Base-by-base conservation (phyloP, 805 yeast genomes). In the Pachysolen tannophilus region DNA sequence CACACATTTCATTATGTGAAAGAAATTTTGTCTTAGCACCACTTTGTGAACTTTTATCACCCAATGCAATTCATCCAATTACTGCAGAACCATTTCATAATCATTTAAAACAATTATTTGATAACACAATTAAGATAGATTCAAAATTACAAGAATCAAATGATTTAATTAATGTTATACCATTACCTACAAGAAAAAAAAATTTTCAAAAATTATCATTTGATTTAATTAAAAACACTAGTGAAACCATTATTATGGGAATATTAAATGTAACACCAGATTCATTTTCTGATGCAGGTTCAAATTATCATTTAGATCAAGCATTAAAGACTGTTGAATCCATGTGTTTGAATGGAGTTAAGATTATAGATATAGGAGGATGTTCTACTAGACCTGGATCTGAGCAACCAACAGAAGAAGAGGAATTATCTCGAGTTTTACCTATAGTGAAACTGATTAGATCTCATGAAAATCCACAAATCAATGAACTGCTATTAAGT, bases 371-470 rank as follows among this genome's bases (percentile, higher is more conserved):
- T 54, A 69, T 92, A 36, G 98, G 98, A 7, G 98, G 98, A 2
- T 84, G 86, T 38, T 85, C 96, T 1, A 92, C 98, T 0, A 69
- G 94, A 33, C 98, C 98, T 0, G 85, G 86, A 2, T 75, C 94
- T 1, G 48, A 44, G 1, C 84, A 75, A 36, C 78, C 82, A 0
- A 48, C 69, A 3, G 68, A 55, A 15, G 70, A 69, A n/a, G 88
- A 74, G 37, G 98, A 92, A 53, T 46, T 82, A 31, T 48, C 47
- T 3, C 59, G 97, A 28, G 81, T 88, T 1, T 53, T 84, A 6
- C 92, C 92, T 0, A 70, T 82, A 0, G 66, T 92, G 3, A 52
- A 67, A 40, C 75, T 74, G 0, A 69, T 87, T 15, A 69, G 94
- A 40, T 41, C 53, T 16, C 62, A 62, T 21, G 34, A 47, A 2